Percentiles rank a stretch among this genome's conserved stretches.
These are phyloP conservation scores for Cymbidium sinense DNA, from an alignment of 106 monocot species.

Conservation along the genomic window DNA sequence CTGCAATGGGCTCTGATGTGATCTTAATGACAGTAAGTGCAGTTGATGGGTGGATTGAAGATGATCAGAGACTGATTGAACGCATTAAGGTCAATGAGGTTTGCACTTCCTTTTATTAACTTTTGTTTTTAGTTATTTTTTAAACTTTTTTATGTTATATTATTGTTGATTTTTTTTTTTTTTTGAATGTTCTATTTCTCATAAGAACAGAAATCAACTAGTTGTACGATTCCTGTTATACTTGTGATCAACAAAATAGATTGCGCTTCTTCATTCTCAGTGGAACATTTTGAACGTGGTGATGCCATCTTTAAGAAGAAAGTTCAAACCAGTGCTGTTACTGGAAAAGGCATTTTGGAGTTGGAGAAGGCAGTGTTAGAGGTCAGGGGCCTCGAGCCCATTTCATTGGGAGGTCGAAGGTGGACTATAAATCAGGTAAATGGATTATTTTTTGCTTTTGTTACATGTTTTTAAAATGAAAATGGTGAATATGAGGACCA, in stretches of 20 bases:
- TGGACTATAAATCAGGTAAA: slow-evolving; percentile 94
- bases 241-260: slow-evolving; percentile 92
- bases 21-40: slow-evolving; percentile 87
- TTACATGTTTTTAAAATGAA: not conserved
- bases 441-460: not conserved
- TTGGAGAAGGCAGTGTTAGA: slow-evolving; percentile 76
- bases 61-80: slow-evolving; percentile 62
- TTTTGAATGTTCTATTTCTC: not conserved
- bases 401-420: slow-evolving; percentile 48
- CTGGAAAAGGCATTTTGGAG: slow-evolving; percentile 70
- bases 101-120: not conserved
- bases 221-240: slow-evolving; percentile 44
- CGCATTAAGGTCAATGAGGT: slow-evolving; percentile 46
- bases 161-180: not conserved
- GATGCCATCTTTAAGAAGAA: slow-evolving; percentile 32
- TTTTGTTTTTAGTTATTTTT: slow-evolving; percentile 2
- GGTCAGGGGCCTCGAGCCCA: slow-evolving; percentile 55
- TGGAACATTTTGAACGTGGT: slow-evolving; percentile 16
- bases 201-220: slow-evolving; percentile 32
- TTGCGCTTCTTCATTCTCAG: slow-evolving; percentile 39
- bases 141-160: not conserved
- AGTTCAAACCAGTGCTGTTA: slow-evolving; percentile 76
- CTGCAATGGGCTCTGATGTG: slow-evolving; percentile 77
- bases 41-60: slow-evolving; percentile 84
- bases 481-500: not conserved